Conservation (phyloP, 148 eudicot genomes). For the Talinum fruticosum region DNA sequence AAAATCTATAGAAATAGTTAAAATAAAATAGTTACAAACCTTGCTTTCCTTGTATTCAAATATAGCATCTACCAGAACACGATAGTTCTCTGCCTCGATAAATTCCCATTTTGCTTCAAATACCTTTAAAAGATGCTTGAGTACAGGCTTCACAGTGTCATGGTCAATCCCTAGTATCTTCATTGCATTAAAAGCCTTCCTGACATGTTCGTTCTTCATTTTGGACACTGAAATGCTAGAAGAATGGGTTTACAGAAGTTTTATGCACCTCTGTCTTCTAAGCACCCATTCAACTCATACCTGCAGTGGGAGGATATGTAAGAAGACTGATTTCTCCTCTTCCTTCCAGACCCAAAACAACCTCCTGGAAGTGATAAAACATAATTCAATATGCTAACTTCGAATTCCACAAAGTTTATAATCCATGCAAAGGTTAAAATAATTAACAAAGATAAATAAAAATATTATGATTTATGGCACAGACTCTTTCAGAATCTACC, state of each 20-base stretch:
- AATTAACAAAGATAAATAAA: too few relatives aligned
- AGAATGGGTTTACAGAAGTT: background rate
- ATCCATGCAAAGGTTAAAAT: too few relatives aligned
- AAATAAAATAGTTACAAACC: slow-evolving; percentile 23
- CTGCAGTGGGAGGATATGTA: slow-evolving; percentile 23
- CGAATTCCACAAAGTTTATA: too few relatives aligned
- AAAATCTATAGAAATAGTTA: too few relatives aligned
- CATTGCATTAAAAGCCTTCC: slow-evolving; percentile 52
- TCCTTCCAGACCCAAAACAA: too few relatives aligned
- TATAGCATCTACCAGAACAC: slow-evolving; percentile 65
- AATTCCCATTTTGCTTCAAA: slow-evolving; percentile 62
- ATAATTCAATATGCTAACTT: too few relatives aligned
- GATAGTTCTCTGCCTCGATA: slow-evolving; percentile 58
- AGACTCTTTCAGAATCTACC: too few relatives aligned
- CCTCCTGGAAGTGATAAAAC: too few relatives aligned
- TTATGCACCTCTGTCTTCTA: background rate
- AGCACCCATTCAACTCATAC: slow-evolving; percentile 7
- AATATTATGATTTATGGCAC: too few relatives aligned
- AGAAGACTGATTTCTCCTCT: background rate
- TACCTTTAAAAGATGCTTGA: slow-evolving; percentile 43
- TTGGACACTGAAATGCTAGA: background rate
- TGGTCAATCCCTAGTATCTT: slow-evolving; percentile 35
- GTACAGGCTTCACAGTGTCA: slow-evolving; percentile 40
- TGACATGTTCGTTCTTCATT: slow-evolving; percentile 31
- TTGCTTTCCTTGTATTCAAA: slow-evolving; percentile 44